A percentile compares a stretch with the other conserved stretches of the same genome.
Conservation (phyloP, 345 rosid species). For the Camelina neglecta region DNA sequence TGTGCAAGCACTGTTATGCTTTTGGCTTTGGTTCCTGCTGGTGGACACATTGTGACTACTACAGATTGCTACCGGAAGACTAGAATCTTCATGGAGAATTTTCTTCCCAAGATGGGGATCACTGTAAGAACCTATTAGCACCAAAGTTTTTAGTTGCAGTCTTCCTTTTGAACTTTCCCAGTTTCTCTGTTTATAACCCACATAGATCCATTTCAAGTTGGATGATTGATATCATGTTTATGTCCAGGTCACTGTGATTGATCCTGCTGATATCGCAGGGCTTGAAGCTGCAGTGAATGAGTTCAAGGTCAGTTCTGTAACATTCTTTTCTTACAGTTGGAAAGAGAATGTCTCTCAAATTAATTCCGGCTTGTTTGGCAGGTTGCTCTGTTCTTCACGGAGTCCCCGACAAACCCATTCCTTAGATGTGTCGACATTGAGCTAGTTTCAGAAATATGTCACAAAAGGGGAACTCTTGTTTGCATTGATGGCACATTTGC, state of each 20-base stretch:
- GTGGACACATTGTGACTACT: slow-evolving; percentile 94
- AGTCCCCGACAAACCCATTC: slow-evolving; percentile 97
- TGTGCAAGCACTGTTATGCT: slow-evolving; percentile 92
- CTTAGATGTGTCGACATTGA: slow-evolving; percentile 92
- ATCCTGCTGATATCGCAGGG: slow-evolving; percentile 87
- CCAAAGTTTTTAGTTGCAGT: background rate
- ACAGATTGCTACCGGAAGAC: slow-evolving; percentile 97
- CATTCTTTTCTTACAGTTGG: background rate
- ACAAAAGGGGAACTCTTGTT: slow-evolving; percentile 82
- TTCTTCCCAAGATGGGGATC: slow-evolving; percentile 95
- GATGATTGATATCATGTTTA: slow-evolving; percentile 30
- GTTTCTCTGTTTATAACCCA: slow-evolving; percentile 13
- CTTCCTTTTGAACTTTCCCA: background rate
- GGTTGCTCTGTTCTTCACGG: slow-evolving; percentile 93
- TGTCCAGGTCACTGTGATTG: slow-evolving; percentile 90
- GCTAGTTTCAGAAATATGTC: slow-evolving; percentile 88
- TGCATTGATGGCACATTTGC: slow-evolving; percentile 99
- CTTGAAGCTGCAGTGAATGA: slow-evolving; percentile 76
- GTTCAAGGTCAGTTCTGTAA: slow-evolving; percentile 60
- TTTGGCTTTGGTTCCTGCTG: slow-evolving; percentile 95
- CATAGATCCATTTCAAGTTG: slow-evolving; percentile 4
- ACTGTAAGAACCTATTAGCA: slow-evolving; percentile 49
- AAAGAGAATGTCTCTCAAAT: slow-evolving; percentile 2
- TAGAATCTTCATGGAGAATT: slow-evolving; percentile 88
- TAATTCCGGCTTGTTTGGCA: slow-evolving; percentile 38